Evolutionary conservation across 106 monocot genomes (phyloP).

Genomic region (Acorus calamus): DNA sequence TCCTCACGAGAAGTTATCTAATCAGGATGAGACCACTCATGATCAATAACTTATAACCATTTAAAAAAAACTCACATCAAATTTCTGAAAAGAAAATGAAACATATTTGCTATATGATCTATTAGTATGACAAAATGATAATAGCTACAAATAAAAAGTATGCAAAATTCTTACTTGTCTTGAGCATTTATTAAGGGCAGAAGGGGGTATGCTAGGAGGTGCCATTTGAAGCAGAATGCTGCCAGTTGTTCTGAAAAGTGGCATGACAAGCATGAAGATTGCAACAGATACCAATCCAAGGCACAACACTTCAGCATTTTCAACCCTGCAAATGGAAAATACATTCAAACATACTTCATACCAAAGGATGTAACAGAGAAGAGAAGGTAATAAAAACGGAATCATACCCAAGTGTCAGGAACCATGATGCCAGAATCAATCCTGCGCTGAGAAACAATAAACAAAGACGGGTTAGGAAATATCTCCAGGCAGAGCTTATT

Average conservation of each 20-base stretch:
- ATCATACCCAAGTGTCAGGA: conserved; percentile 81
- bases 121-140: neutral
- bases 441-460: conserved; percentile 74
- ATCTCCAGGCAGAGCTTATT: too few species aligned
- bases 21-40: too few species aligned
- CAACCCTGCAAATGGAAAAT: conserved; percentile 37
- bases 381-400: neutral
- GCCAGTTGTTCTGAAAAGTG: conserved; percentile 72
- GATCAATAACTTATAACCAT: too few species aligned
- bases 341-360: neutral
- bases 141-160: neutral
- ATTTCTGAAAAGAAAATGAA: too few species aligned
- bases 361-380: neutral
- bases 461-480: too few species aligned
- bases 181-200: conserved; percentile 75
- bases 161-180: conserved; percentile 50
- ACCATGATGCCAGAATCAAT: conserved; percentile 94
- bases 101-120: too few species aligned
- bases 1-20: conserved; percentile 69
- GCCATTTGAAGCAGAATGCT: conserved; percentile 79
- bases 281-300: conserved; percentile 80
- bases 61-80: too few species aligned
- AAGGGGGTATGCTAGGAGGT: conserved; percentile 53
- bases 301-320: conserved; percentile 93
- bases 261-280: conserved; percentile 69